phyloP scores from a whole-genome alignment of 2,329 filamentous ascomycete species.

The Aureobasidium subglaciale region DNA sequence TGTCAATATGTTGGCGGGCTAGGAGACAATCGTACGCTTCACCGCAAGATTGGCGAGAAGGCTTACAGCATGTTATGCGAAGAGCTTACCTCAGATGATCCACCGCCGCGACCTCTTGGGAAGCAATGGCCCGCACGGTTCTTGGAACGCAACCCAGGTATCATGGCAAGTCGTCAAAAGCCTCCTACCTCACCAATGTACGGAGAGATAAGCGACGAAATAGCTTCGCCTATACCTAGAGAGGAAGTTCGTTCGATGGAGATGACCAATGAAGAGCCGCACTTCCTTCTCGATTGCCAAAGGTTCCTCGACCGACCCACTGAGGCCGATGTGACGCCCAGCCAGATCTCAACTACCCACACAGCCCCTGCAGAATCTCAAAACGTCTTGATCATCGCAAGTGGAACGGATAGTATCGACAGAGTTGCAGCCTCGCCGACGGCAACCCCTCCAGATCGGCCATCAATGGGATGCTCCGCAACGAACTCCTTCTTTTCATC shows the following conservation, averaged over 20 bases:
- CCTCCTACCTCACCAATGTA: not conserved
- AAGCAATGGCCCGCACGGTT: conserved; percentile 10
- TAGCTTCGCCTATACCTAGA: not conserved
- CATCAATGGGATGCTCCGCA: not conserved
- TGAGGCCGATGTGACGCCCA: not conserved
- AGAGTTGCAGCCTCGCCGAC: not conserved
- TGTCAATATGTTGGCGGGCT: not conserved
- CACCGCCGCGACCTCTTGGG: not conserved
- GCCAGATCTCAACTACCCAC: not conserved
- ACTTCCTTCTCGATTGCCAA: conserved; percentile 1
- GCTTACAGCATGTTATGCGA: conserved; percentile 10
- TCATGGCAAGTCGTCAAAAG: not conserved
- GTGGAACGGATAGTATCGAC: not conserved
- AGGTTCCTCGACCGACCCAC: not conserved
- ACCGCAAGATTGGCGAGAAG: conserved; percentile 6
- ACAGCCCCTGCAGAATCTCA: not conserved
- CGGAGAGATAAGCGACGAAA: not conserved
- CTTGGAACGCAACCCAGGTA: conserved; percentile 6
- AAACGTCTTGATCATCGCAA: not conserved
- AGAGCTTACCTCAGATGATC: conserved; percentile 1
- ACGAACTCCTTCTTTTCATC: not conserved
- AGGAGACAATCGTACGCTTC: not conserved
- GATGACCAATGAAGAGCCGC: not conserved
- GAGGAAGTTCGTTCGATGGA: not conserved
- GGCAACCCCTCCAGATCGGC: not conserved